Conservation (phyloP, 225 moss, liverwort and hornwort species). For the Thuidium tamariscinum region DNA sequence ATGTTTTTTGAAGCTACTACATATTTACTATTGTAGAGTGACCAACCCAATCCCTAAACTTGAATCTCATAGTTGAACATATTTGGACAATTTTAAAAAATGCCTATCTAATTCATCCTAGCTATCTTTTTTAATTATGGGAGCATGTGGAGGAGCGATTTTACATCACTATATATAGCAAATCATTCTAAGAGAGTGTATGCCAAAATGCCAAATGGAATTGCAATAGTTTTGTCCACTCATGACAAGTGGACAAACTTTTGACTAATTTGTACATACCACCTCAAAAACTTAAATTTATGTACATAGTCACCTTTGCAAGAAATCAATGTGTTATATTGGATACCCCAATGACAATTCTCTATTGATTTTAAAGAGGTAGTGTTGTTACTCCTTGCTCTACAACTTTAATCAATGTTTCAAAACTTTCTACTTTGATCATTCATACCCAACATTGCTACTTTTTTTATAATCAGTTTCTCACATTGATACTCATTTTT, state of each 20-base stretch:
- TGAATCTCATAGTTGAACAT: background rate
- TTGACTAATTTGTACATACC: background rate
- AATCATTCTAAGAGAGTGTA: background rate
- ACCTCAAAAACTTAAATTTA: background rate
- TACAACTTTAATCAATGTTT: no score
- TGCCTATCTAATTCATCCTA: no score
- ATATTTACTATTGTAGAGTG: background rate
- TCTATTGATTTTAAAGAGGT: background rate
- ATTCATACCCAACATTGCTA: background rate
- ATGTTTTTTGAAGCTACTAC: accelerated
- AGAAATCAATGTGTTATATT: background rate
- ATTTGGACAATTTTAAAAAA: background rate
- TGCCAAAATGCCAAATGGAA: background rate
- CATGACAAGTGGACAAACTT: background rate
- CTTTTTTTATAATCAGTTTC: background rate
- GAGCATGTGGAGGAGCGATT: background rate
- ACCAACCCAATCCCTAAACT: no score
- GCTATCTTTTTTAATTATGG: background rate
- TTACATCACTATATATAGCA: no score
- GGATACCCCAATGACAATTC: background rate
- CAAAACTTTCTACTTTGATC: background rate
- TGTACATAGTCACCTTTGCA: background rate
- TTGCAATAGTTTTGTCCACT: accelerated
- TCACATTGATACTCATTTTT: no score
- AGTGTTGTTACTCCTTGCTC: background rate